A percentile compares a stretch with the other conserved stretches of the same genome.
Evolutionary conservation across 257 asterid genomes (phyloP).

Genomic region (Apocynum venetum): DNA sequence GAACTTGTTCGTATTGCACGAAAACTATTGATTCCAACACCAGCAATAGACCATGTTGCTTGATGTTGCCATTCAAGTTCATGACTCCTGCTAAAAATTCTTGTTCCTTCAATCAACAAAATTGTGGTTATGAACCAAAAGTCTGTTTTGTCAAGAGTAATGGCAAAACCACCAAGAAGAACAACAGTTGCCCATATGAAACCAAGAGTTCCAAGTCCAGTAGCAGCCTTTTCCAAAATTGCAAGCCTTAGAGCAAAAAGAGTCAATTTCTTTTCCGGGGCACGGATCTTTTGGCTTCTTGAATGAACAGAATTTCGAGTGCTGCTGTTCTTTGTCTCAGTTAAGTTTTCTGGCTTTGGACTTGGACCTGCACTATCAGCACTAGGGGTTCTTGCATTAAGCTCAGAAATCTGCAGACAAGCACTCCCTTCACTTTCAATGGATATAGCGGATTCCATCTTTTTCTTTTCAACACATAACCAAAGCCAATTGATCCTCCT

Average conservation of each 20-base stretch:
- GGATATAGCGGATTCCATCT: constrained; percentile 51
- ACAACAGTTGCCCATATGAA: constrained; percentile 98
- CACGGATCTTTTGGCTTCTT: constrained; percentile 30
- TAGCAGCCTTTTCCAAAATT: constrained; percentile 79
- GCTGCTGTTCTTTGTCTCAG: constrained; percentile 42
- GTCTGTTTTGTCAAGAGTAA: constrained; percentile 66
- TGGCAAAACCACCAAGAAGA: constrained; percentile 92
- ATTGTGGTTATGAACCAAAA: constrained; percentile 89
- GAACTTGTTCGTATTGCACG: constrained; percentile 62
- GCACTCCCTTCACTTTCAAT: constrained; percentile 46
- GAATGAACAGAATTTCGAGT: constrained; percentile 15
- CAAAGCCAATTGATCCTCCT: not conserved
- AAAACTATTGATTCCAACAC: constrained; percentile 63
- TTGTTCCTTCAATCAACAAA: constrained; percentile 62
- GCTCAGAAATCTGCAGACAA: constrained; percentile 51
- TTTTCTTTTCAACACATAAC: constrained; percentile 1
- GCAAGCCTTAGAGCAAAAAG: constrained; percentile 91
- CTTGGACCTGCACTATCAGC: constrained; percentile 34
- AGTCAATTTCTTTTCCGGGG: constrained; percentile 84
- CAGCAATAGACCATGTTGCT: constrained; percentile 74
- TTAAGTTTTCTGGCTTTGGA: constrained; percentile 33
- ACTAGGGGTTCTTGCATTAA: constrained; percentile 21
- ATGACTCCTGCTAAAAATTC: constrained; percentile 82
- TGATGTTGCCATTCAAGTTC: constrained; percentile 99
- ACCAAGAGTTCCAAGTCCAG: constrained; percentile 80